phyloP scores from a whole-genome alignment of 768 basidiomycete genomes.

The Boletus rubropictus region DNA sequence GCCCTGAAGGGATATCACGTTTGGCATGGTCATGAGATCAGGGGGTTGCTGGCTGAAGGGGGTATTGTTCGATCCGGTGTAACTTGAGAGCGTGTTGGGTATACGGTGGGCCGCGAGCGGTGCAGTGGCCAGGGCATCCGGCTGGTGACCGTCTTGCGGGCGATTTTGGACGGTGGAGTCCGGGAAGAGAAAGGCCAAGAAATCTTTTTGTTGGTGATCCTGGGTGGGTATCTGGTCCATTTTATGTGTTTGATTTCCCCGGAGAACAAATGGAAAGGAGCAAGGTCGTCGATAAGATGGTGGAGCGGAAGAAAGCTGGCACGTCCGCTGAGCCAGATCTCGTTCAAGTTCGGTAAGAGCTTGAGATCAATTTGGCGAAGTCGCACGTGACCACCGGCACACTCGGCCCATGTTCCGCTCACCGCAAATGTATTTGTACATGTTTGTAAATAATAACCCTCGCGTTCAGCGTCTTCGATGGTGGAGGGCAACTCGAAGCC shows the following conservation, averaged over 20 bases:
- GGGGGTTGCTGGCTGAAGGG: conserved; percentile 34
- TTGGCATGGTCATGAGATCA: conserved; percentile 41
- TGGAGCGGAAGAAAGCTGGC: conserved; percentile 1
- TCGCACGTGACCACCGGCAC: conserved; percentile 9
- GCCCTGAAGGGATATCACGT: conserved; percentile 47
- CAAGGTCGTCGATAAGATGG: background rate
- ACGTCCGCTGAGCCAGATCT: too few relatives aligned
- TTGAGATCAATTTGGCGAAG: background rate
- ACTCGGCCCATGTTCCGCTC: background rate
- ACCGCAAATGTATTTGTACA: background rate
- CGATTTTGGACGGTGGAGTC: conserved; percentile 26
- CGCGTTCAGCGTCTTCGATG: too few relatives aligned
- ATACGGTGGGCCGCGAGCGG: conserved; percentile 12
- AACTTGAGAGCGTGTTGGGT: background rate
- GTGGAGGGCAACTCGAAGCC: conserved; percentile 8
- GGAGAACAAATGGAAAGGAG: background rate
- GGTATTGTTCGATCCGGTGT: conserved; percentile 7
- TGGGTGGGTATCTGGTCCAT: conserved; percentile 26
- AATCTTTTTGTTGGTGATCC: conserved; percentile 33
- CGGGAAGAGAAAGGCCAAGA: conserved; percentile 32
- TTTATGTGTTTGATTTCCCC: background rate
- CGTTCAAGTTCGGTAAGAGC: background rate
- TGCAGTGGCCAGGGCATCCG: conserved; percentile 4
- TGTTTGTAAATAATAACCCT: conserved; percentile 5
- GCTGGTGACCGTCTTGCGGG: conserved; percentile 20